Evolutionary conservation across 2,329 filamentous ascomycete genomes (phyloP).

Genomic region (Colletotrichum cereale): DNA sequence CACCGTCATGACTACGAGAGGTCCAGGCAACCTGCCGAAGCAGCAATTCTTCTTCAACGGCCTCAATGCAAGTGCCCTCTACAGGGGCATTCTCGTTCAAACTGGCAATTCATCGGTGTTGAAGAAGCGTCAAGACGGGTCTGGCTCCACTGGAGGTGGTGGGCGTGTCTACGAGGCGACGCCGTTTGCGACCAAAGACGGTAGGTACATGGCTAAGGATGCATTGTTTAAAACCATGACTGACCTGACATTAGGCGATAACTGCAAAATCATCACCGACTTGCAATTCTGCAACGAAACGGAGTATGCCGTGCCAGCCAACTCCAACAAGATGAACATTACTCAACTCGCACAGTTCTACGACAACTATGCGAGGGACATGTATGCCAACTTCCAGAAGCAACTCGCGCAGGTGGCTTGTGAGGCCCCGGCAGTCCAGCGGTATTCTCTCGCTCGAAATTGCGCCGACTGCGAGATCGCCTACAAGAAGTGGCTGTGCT

Average conservation of each 20-base stretch:
- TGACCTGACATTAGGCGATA: conserved; percentile 67
- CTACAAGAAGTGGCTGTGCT: conserved; percentile 96
- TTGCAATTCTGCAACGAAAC: conserved; percentile 90
- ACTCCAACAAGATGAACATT: conserved; percentile 70
- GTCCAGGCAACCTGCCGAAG: conserved; percentile 76
- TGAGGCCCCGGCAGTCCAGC: conserved; percentile 77
- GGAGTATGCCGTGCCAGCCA: conserved; percentile 91
- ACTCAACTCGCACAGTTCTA: conserved; percentile 78
- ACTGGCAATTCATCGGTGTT: conserved; percentile 64
- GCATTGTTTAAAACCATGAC: not conserved
- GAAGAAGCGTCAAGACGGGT: conserved; percentile 48
- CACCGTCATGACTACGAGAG: conserved; percentile 77
- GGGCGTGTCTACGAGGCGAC: conserved; percentile 80
- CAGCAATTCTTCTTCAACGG: conserved; percentile 89
- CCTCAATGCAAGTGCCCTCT: conserved; percentile 78
- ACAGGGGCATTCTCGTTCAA: conserved; percentile 79
- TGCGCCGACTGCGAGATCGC: conserved; percentile 82
- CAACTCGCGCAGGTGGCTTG: conserved; percentile 88
- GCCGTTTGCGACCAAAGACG: conserved; percentile 81
- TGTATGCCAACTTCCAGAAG: conserved; percentile 84
- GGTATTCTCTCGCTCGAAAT: conserved; percentile 83
- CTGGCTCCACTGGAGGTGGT: conserved; percentile 70
- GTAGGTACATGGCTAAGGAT: conserved; percentile 60
- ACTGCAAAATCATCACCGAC: conserved; percentile 88
- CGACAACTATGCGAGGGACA: conserved; percentile 77